These are phyloP conservation scores for Colletotrichum kahawae DNA, from an alignment of 2,329 filamentous ascomycete species.

Conservation along the genomic window DNA sequence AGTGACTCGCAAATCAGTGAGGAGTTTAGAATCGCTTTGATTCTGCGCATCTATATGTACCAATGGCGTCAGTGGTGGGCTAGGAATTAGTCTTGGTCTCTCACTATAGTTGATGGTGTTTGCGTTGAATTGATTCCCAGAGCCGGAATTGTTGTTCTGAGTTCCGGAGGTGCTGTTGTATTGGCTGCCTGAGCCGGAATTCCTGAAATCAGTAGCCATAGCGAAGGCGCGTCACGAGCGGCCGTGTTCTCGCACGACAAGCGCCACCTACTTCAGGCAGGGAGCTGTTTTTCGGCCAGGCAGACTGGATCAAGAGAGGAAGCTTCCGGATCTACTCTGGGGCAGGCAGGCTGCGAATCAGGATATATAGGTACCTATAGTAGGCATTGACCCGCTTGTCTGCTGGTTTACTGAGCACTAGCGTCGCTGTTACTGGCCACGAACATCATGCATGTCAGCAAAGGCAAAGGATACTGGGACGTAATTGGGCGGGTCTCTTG, in stretches of 20 bases:
- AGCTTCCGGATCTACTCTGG: not conserved
- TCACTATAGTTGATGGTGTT: not conserved
- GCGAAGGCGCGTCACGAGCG: not conserved
- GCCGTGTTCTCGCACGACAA: not conserved
- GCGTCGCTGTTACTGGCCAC: not conserved
- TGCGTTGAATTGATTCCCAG: not conserved
- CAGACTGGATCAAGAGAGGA: accelerated
- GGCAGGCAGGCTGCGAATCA: not conserved
- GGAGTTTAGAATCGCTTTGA: not conserved
- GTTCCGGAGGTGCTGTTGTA: not conserved
- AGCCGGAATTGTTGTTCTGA: not conserved
- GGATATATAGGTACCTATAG: too few relatives aligned
- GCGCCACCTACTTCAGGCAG: not conserved
- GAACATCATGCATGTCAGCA: not conserved
- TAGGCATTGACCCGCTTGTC: not conserved
- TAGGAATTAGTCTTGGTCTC: accelerated
- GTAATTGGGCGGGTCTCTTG: not conserved
- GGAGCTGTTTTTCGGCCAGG: not conserved
- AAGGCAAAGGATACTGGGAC: not conserved
- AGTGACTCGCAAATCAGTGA: slow-evolving; percentile 21
- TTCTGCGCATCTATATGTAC: not conserved
- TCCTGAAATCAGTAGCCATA: not conserved
- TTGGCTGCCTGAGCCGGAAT: not conserved
- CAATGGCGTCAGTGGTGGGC: not conserved
- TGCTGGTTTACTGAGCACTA: not conserved